Conservation (phyloP, 1,139 yeast genomes). For the Suhomyces choctaworum region DNA sequence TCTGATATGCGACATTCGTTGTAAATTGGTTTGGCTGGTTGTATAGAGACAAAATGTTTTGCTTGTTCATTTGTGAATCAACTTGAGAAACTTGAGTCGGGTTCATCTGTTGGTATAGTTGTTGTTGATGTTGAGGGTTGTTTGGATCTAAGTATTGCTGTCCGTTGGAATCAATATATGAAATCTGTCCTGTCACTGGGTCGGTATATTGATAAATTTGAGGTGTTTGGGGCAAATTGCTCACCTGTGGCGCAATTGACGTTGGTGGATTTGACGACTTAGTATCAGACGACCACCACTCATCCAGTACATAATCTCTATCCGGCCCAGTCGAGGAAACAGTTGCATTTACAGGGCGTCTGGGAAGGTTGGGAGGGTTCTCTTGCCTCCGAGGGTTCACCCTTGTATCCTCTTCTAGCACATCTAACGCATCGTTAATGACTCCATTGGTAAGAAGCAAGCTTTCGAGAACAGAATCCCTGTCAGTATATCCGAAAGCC, state of each 20-base stretch:
- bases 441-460: conserved; percentile 49
- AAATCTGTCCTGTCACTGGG: conserved; percentile 60
- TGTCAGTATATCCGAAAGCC: conserved; percentile 49
- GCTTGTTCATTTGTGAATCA: conserved; percentile 48
- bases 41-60: conserved; percentile 43
- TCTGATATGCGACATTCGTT: conserved; percentile 29
- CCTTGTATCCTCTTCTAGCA: conserved; percentile 42
- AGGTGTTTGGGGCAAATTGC: conserved; percentile 23
- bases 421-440: conserved; percentile 49
- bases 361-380: conserved; percentile 42
- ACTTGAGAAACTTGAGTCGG: conserved; percentile 32
- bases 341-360: conserved; percentile 31
- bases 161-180: conserved; percentile 58
- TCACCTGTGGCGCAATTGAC: not conserved
- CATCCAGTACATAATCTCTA: conserved; percentile 15
- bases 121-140: conserved; percentile 55
- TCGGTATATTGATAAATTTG: conserved; percentile 62
- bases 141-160: conserved; percentile 59
- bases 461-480: conserved; percentile 52
- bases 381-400: conserved; percentile 40
- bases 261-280: conserved; percentile 9
- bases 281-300: conserved; percentile 27
- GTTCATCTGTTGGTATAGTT: conserved; percentile 44
- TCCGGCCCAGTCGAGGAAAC: not conserved
- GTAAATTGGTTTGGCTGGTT: conserved; percentile 34